A percentile compares a stretch with the other conserved stretches of the same genome.
Conservation (phyloP, 495 filamentous ascomycete genomes). For the Penicillium odoratum region DNA sequence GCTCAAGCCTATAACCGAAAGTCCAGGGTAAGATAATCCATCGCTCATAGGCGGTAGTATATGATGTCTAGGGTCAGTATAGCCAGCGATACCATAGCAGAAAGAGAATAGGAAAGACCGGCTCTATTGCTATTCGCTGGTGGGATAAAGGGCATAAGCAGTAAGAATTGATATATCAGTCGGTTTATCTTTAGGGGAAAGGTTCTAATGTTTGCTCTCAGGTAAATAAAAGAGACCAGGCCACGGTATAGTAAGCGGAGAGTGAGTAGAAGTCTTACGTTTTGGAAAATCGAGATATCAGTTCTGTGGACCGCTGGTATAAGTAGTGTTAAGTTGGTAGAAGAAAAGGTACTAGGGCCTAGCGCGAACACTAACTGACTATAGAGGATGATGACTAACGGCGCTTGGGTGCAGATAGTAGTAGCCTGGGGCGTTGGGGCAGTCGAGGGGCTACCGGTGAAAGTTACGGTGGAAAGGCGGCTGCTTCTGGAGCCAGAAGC, state of each 20-base stretch:
- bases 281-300: constrained; percentile 23
- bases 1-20: constrained; percentile 27
- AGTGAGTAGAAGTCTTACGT: constrained; percentile 5
- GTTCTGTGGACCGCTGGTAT: not conserved
- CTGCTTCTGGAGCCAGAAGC: too few relatives aligned
- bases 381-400: too few relatives aligned
- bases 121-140: constrained; percentile 35
- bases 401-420: too few relatives aligned
- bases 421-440: too few relatives aligned
- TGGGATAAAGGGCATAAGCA: constrained; percentile 41
- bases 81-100: constrained; percentile 35
- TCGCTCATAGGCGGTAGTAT: constrained; percentile 33
- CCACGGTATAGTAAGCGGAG: constrained; percentile 25
- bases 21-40: constrained; percentile 28
- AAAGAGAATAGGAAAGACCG: constrained; percentile 40
- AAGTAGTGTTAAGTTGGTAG: too few relatives aligned
- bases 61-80: constrained; percentile 31
- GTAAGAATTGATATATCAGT: constrained; percentile 26
- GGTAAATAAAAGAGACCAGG: constrained; percentile 23
- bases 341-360: too few relatives aligned
- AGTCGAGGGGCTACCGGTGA: too few relatives aligned
- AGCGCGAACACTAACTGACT: too few relatives aligned
- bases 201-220: constrained; percentile 25
- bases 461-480: too few relatives aligned
- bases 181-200: not conserved